phyloP scores from a whole-genome alignment of 306 rosid species.

The Echinosophora koreensis region DNA sequence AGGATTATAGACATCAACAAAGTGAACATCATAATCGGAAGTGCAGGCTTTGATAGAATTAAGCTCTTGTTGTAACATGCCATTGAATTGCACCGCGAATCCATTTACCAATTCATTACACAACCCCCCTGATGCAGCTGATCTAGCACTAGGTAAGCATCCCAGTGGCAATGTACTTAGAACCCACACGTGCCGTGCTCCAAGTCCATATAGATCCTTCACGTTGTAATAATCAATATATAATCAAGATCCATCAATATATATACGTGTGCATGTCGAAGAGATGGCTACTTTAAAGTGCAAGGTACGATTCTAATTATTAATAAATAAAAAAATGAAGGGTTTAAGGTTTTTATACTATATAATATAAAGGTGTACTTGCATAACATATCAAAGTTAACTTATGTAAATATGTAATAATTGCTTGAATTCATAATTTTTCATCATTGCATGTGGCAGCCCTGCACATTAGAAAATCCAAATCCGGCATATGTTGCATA shows the following conservation, averaged over 20 bases:
- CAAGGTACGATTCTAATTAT: too few relatives aligned
- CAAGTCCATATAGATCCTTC: slow-evolving; percentile 51
- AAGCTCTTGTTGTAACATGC: slow-evolving; percentile 7
- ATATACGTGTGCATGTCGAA: too few relatives aligned
- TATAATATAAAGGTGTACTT: too few relatives aligned
- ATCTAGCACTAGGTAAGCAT: slow-evolving; percentile 54
- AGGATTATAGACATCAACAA: slow-evolving; percentile 48
- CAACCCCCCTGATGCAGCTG: background rate
- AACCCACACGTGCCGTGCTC: slow-evolving; percentile 52
- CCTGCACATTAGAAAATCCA: too few relatives aligned
- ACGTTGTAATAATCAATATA: background rate
- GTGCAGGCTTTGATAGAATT: background rate
- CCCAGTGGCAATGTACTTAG: slow-evolving; percentile 54
- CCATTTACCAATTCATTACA: background rate
- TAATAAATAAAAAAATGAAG: too few relatives aligned
- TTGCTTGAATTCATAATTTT: too few relatives aligned
- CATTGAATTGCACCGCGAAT: slow-evolving; percentile 44
- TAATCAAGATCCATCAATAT: background rate
- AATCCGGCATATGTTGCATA: too few relatives aligned
- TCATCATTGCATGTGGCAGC: too few relatives aligned
- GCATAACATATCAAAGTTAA: too few relatives aligned
- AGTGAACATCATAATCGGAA: slow-evolving; percentile 32
- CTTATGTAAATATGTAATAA: too few relatives aligned
- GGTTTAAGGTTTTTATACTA: too few relatives aligned
- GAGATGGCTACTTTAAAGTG: too few relatives aligned